Conservation (phyloP, 2,329 filamentous ascomycete species). For the Calonectria ilicicola region DNA sequence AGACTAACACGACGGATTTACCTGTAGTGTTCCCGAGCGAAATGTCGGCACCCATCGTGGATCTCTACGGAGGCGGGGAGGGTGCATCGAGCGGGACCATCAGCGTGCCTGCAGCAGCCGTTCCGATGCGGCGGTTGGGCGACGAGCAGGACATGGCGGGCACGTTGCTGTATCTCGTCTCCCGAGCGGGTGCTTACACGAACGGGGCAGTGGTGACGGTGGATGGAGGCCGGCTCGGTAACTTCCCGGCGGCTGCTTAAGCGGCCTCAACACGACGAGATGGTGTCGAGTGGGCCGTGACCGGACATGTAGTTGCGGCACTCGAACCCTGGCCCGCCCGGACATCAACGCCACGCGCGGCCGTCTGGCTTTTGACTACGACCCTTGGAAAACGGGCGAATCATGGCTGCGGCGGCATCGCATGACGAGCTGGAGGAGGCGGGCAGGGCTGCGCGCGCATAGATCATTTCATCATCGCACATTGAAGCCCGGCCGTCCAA, state of each 20-base stretch:
- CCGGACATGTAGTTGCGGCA: constrained; percentile 26
- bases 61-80: constrained; percentile 50
- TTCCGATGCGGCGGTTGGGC: constrained; percentile 71
- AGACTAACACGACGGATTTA: constrained; percentile 5
- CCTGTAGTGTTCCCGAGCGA: constrained; percentile 69
- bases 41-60: constrained; percentile 65
- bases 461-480: constrained; percentile 32
- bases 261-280: constrained; percentile 3
- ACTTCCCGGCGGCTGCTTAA: constrained; percentile 66
- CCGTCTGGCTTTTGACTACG: constrained; percentile 17
- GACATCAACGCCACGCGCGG: background rate
- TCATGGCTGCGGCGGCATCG: constrained; percentile 20
- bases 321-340: background rate
- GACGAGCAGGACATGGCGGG: constrained; percentile 72
- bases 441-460: constrained; percentile 17
- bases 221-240: constrained; percentile 72
- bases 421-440: constrained; percentile 21
- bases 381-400: constrained; percentile 18
- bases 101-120: constrained; percentile 52
- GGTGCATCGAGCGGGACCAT: constrained; percentile 39
- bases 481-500: constrained; percentile 37
- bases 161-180: constrained; percentile 73
- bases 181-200: constrained; percentile 72
- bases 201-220: constrained; percentile 73
- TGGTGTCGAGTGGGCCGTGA: constrained; percentile 12